phyloP scores from a whole-genome alignment of 352 stramenopile genomes.

The Aphanomyces euteiches region DNA sequence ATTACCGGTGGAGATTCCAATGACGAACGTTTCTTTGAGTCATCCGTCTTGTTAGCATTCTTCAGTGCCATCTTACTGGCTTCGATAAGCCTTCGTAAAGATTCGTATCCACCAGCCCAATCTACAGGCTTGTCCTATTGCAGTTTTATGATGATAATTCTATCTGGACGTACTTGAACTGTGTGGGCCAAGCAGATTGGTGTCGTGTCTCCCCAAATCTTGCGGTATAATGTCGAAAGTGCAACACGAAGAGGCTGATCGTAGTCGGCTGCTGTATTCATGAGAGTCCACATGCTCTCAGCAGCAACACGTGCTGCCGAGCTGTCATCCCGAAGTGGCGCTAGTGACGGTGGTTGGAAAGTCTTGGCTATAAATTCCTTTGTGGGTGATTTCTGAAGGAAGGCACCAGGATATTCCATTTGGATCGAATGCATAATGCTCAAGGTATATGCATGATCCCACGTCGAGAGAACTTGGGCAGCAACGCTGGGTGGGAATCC shows the following conservation, averaged over 20 bases:
- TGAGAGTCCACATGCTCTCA: conserved; percentile 67
- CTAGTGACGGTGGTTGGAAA: conserved; percentile 56
- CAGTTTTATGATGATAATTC: conserved; percentile 4
- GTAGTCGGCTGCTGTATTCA: conserved; percentile 56
- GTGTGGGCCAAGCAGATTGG: conserved; percentile 74
- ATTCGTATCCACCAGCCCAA: conserved; percentile 79
- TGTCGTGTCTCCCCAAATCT: conserved; percentile 78
- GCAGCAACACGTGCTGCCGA: conserved; percentile 59
- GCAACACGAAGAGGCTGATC: conserved; percentile 75
- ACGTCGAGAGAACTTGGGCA: conserved; percentile 71
- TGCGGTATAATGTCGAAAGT: conserved; percentile 71
- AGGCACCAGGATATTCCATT: conserved; percentile 69
- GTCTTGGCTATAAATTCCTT: conserved; percentile 64
- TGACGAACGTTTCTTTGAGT: conserved; percentile 30
- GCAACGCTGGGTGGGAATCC: conserved; percentile 67
- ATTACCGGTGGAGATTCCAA: conserved; percentile 37
- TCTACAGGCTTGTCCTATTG: conserved; percentile 57
- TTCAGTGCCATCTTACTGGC: conserved; percentile 66
- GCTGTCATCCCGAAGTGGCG: conserved; percentile 70
- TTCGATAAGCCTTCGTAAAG: conserved; percentile 77
- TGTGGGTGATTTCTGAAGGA: conserved; percentile 69
- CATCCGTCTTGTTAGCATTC: conserved; percentile 30
- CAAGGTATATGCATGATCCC: conserved; percentile 79
- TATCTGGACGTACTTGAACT: conserved; percentile 41
- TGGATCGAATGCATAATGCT: conserved; percentile 69